phyloP scores from a whole-genome alignment of 176 grass and related monocot species.

The Eleusine indica region DNA sequence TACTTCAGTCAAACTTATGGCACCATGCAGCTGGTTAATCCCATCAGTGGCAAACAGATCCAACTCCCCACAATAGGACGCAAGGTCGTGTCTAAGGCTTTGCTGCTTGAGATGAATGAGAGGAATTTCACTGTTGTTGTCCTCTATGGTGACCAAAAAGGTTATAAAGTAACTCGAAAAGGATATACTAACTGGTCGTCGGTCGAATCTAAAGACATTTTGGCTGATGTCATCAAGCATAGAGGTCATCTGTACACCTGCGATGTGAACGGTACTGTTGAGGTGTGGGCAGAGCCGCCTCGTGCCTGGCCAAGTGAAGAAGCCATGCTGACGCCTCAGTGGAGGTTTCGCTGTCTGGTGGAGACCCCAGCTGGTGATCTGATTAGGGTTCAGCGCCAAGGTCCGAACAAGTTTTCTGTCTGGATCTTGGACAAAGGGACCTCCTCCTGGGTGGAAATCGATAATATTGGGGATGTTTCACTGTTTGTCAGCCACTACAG shows the following conservation, averaged over 20 bases:
- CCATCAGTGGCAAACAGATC: conserved; percentile 35
- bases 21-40: conserved; percentile 47
- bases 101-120: conserved; percentile 51
- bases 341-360: conserved; percentile 37
- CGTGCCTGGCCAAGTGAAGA: conserved; percentile 47
- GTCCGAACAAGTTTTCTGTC: conserved; percentile 31
- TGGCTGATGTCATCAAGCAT: conserved; percentile 55
- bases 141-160: conserved; percentile 34
- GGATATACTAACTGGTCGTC: conserved; percentile 50
- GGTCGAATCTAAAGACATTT: conserved; percentile 36
- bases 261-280: conserved; percentile 43
- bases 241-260: conserved; percentile 46
- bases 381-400: conserved; percentile 40
- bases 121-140: conserved; percentile 49
- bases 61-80: conserved; percentile 37
- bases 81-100: conserved; percentile 41
- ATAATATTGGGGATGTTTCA: conserved; percentile 32
- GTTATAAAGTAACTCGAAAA: conserved; percentile 46
- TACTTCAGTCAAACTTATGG: conserved; percentile 33
- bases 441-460: conserved; percentile 20
- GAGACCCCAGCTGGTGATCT: conserved; percentile 53
- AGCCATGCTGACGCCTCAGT: background rate
- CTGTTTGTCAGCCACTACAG: conserved; percentile 44
- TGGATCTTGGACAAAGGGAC: conserved; percentile 38
- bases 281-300: conserved; percentile 54